These are phyloP conservation scores for Naganishia friedmannii DNA, from an alignment of 768 basidiomycete species.

Conservation along the genomic window DNA sequence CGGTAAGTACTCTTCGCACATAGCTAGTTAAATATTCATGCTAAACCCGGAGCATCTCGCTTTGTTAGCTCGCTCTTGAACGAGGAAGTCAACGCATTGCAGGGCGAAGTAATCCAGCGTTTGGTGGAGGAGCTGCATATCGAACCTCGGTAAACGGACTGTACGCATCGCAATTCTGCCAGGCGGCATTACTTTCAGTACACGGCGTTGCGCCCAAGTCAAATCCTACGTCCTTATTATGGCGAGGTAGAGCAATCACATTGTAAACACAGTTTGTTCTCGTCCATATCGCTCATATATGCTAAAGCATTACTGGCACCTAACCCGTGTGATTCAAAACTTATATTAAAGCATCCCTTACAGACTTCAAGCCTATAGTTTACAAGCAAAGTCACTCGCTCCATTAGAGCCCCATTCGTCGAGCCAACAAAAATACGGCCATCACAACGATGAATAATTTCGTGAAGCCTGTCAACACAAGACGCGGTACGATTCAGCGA, in stretches of 20 bases:
- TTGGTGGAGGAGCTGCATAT: constrained; percentile 52
- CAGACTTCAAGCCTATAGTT: no score
- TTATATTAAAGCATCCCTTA: no score
- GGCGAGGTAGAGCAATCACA: no score
- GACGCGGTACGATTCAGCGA: background rate
- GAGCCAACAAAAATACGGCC: background rate
- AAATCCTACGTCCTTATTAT: no score
- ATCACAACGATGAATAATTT: background rate
- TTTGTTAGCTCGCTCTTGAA: constrained; percentile 72
- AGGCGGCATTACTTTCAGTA: no score
- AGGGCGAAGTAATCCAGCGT: constrained; percentile 54
- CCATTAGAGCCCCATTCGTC: background rate
- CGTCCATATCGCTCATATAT: no score
- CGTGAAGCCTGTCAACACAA: background rate
- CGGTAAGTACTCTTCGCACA: constrained; percentile 56
- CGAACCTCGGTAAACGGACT: constrained; percentile 49
- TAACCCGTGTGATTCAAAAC: no score
- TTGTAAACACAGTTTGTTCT: no score
- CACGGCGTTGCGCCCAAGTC: no score
- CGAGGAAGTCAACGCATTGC: constrained; percentile 80
- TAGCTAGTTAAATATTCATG: background rate
- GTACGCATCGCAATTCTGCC: no score
- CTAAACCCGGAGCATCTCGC: background rate
- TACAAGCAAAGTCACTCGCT: no score
- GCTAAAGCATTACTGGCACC: no score